Conservation (phyloP, 2,329 filamentous ascomycete genomes). For the Beauveria medogensis region DNA sequence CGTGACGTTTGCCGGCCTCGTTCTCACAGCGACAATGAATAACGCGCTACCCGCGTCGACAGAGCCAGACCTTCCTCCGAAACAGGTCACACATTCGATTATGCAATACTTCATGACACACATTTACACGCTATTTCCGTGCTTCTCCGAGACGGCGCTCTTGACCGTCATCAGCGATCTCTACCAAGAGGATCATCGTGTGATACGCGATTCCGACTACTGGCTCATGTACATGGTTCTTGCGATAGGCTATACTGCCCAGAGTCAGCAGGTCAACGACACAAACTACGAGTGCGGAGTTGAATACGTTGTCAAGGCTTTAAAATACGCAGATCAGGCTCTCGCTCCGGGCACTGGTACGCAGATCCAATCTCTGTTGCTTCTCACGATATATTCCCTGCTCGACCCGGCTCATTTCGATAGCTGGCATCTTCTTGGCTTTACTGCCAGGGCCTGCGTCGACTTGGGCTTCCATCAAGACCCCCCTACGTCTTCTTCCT, state of each 20-base stretch:
- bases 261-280: slow-evolving; percentile 62
- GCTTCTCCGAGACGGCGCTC: slow-evolving; percentile 72
- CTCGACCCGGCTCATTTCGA: slow-evolving; percentile 87
- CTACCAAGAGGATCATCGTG: slow-evolving; percentile 61
- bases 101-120: slow-evolving; percentile 81
- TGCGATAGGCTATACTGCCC: slow-evolving; percentile 68
- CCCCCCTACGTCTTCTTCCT: slow-evolving; percentile 60
- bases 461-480: slow-evolving; percentile 93
- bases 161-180: slow-evolving; percentile 73
- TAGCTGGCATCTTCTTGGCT: slow-evolving; percentile 87
- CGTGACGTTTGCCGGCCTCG: slow-evolving; percentile 86
- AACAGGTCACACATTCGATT: slow-evolving; percentile 58
- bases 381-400: slow-evolving; percentile 84
- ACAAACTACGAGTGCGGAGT: slow-evolving; percentile 51
- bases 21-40: slow-evolving; percentile 74
- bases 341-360: slow-evolving; percentile 75
- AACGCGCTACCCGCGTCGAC: slow-evolving; percentile 58
- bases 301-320: slow-evolving; percentile 52
- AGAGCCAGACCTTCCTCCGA: slow-evolving; percentile 58
- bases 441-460: slow-evolving; percentile 77
- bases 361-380: slow-evolving; percentile 78
- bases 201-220: slow-evolving; percentile 61
- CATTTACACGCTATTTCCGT: slow-evolving; percentile 70
- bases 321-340: slow-evolving; percentile 73
- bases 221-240: slow-evolving; percentile 88